These are phyloP conservation scores for Suillus subaureus DNA, from an alignment of 768 basidiomycete species.

Conservation along the genomic window DNA sequence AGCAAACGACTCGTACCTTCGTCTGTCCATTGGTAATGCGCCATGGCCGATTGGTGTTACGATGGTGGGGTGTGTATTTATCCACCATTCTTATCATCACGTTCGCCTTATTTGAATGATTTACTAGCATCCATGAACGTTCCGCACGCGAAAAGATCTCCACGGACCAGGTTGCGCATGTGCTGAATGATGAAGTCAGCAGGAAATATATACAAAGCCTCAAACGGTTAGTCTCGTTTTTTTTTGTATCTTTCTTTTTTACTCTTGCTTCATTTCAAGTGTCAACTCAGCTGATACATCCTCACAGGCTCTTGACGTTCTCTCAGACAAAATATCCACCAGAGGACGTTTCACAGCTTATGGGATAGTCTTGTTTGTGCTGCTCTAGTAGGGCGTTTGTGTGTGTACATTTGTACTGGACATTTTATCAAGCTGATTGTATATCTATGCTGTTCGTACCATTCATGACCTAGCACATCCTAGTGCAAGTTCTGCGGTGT, in stretches of 20 bases:
- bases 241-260: background rate
- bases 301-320: conserved; percentile 82
- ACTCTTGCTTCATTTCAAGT: background rate
- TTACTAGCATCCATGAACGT: conserved; percentile 88
- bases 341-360: conserved; percentile 86
- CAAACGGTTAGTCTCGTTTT: conserved; percentile 67
- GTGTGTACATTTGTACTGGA: conserved; percentile 13
- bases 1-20: conserved; percentile 96
- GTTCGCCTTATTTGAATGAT: background rate
- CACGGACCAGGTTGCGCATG: conserved; percentile 95
- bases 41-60: conserved; percentile 99
- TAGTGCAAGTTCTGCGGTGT: background rate
- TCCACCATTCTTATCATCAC: background rate
- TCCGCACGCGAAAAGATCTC: conserved; percentile 98
- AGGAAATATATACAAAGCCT: conserved; percentile 98
- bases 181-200: conserved; percentile 97
- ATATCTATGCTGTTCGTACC: background rate
- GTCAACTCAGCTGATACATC: conserved; percentile 12
- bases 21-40: conserved; percentile 96
- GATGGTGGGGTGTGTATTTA: conserved; percentile 85
- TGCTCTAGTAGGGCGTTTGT: conserved; percentile 1
- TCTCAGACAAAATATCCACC: conserved; percentile 97
- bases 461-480: background rate
- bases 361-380: conserved; percentile 60
- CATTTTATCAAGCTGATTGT: conserved; percentile 13